These are phyloP conservation scores for Diaporthe caulivora DNA, from an alignment of 2,329 filamentous ascomycete genomes.

Conservation along the genomic window DNA sequence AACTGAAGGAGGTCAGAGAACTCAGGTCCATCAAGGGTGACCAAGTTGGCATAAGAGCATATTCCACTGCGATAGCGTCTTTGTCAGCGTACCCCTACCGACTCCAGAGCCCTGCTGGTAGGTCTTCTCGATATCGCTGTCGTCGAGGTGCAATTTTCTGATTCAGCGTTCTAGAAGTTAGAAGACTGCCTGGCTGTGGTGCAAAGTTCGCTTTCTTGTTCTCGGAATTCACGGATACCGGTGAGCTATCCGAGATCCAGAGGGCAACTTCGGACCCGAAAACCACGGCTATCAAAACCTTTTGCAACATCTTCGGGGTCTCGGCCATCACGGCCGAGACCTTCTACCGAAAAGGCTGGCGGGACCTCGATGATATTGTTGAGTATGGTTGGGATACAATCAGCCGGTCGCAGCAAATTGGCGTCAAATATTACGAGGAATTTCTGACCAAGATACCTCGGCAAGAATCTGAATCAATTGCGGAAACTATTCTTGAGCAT, in stretches of 20 bases:
- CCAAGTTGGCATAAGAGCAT: conserved; percentile 84
- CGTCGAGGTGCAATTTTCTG: background rate
- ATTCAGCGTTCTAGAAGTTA: conserved; percentile 55
- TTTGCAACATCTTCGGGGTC: conserved; percentile 94
- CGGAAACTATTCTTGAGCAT: conserved; percentile 71
- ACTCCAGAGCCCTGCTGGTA: conserved; percentile 57
- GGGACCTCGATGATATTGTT: conserved; percentile 86
- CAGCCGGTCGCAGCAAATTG: conserved; percentile 89
- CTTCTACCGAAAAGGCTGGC: conserved; percentile 85
- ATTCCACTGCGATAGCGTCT: conserved; percentile 87
- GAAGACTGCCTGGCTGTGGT: conserved; percentile 81
- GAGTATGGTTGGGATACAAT: conserved; percentile 83
- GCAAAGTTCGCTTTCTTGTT: conserved; percentile 83
- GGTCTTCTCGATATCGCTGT: conserved; percentile 40
- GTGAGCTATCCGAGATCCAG: conserved; percentile 72
- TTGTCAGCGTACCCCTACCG: conserved; percentile 81
- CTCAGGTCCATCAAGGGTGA: conserved; percentile 80
- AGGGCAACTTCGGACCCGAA: conserved; percentile 74
- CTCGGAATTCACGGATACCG: conserved; percentile 76
- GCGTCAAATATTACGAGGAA: conserved; percentile 93
- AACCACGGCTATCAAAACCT: conserved; percentile 74
- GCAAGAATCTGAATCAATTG: conserved; percentile 79
- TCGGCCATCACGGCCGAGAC: conserved; percentile 83
- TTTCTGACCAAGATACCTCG: conserved; percentile 80
- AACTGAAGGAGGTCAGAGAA: conserved; percentile 80